phyloP scores from a whole-genome alignment of 1,139 yeast species.

The Yamadazyma trypodendri region DNA sequence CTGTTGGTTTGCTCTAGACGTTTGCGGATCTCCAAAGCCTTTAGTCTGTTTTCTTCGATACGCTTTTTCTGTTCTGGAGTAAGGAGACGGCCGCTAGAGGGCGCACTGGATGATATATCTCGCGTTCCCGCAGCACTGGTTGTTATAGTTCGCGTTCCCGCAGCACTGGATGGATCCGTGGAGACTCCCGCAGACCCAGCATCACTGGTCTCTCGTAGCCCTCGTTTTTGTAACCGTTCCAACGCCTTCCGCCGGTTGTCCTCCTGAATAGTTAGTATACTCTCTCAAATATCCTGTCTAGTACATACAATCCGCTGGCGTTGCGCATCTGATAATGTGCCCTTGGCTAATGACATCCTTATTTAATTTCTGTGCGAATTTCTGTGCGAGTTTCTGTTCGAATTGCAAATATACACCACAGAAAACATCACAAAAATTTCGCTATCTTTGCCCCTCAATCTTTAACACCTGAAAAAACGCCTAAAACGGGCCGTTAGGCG shows the following conservation, averaged over 20 bases:
- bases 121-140: too few relatives aligned
- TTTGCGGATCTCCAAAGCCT: conserved; percentile 55
- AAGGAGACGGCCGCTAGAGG: too few relatives aligned
- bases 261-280: conserved; percentile 36
- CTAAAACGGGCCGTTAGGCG: too few relatives aligned
- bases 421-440: too few relatives aligned
- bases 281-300: neutral
- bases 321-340: conserved; percentile 27
- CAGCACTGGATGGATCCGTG: too few relatives aligned
- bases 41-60: conserved; percentile 57
- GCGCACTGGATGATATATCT: too few relatives aligned
- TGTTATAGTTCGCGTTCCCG: too few relatives aligned
- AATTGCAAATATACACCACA: neutral
- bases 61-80: conserved; percentile 54
- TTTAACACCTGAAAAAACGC: too few relatives aligned
- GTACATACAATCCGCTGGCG: conserved; percentile 25
- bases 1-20: conserved; percentile 32
- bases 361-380: neutral
- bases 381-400: too few relatives aligned
- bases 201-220: conserved; percentile 26
- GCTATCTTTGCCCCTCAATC: too few relatives aligned
- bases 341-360: conserved; percentile 23
- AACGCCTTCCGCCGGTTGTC: conserved; percentile 60
- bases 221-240: conserved; percentile 51
- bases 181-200: too few relatives aligned